These are phyloP conservation scores for Grigorovia yakushimaensis DNA, from an alignment of 805 yeast species.

Conservation along the genomic window DNA sequence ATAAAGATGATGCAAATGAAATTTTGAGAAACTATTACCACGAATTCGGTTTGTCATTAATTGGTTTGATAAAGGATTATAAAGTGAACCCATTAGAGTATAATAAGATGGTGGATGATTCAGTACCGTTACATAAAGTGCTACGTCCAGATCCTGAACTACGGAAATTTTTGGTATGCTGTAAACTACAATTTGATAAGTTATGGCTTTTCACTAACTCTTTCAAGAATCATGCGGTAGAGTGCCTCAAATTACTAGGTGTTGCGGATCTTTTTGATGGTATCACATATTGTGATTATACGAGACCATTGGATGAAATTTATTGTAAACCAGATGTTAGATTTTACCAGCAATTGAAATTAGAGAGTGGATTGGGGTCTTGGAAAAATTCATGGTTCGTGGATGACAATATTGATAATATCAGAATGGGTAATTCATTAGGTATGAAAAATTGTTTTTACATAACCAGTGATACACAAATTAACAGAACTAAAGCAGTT, in stretches of 20 bases:
- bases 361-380: constrained; percentile 39
- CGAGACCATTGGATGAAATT: constrained; percentile 28
- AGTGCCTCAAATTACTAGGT: constrained; percentile 71
- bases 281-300: constrained; percentile 79
- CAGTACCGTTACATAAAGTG: constrained; percentile 68
- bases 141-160: constrained; percentile 48
- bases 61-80: constrained; percentile 56
- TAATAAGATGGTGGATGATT: constrained; percentile 79
- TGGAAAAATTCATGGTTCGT: constrained; percentile 54
- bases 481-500: neutral
- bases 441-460: constrained; percentile 71
- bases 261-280: constrained; percentile 89
- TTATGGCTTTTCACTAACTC: constrained; percentile 93
- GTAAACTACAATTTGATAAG: constrained; percentile 45
- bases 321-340: constrained; percentile 79
- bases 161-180: constrained; percentile 38
- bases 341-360: constrained; percentile 53
- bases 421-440: constrained; percentile 55
- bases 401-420: constrained; percentile 79
- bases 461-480: constrained; percentile 33
- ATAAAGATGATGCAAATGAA: constrained; percentile 51
- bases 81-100: constrained; percentile 79
- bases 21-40: constrained; percentile 66
- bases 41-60: constrained; percentile 82
- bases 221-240: constrained; percentile 73